Base-by-base conservation (phyloP, 441 rosid genomes). In the Pelargonium exstipulatum region DNA sequence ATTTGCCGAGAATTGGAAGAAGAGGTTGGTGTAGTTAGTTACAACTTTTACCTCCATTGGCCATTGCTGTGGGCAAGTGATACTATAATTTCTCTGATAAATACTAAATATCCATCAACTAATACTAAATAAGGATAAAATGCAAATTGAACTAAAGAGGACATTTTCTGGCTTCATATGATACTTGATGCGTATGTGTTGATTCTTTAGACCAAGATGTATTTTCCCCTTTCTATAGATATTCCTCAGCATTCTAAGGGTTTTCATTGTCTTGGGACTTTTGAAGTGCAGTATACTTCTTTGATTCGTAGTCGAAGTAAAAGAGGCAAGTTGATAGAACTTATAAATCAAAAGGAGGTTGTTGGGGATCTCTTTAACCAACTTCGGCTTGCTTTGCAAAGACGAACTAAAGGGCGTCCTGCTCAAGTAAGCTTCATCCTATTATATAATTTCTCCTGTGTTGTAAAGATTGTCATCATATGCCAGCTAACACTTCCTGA, bases 1-100 rank as follows among this genome's bases (percentile, higher is more conserved):
- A 88, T 94, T 75, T 91, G 96, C 81, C 89, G 96, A 78, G 99
- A 94, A 82, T 72, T 94, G 72, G 97, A 94, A 78, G 95, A 94
- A 68, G 97, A 94, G 97, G 98, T 90, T 58, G 68, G 79, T 43
- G 46, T 63, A 37, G 58, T 43, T 60, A 51, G 14, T 22, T 57
- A 51, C 62, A 49, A 49, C 29, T 48, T 14, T 22, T 68, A 24
- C 13, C n/a, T 20, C 40, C 1, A 35, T 5, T 35, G 40, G 40
- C 7, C 29, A 49, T 65, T 16, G 35, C 26, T 4, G 26, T 13
- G 43, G n/a, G 58, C 49, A 70, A 67, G 17, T 70, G 22, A 0
- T 17, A 5, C 61, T 16, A 20, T 42, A 17, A 61, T 9, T 24
- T 61, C 32, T 61, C 32, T 65, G 14, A 5, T 13, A 17, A 37